phyloP scores from a whole-genome alignment of 2,329 filamentous ascomycete genomes.

The Chrysoporthe austroafricana region DNA sequence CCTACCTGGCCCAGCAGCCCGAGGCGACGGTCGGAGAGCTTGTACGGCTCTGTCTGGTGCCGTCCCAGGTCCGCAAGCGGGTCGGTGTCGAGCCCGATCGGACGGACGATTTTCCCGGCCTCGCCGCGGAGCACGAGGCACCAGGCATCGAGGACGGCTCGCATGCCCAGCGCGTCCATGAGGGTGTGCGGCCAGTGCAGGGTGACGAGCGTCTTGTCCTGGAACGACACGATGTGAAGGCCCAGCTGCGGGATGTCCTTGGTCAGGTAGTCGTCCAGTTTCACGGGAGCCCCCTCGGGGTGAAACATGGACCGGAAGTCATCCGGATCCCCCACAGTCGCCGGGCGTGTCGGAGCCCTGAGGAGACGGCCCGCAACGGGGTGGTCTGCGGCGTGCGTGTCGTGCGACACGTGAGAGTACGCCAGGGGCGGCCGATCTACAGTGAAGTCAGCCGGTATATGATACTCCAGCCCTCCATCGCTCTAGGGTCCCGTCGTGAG shows the following conservation, averaged over 20 bases:
- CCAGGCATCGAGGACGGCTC: slow-evolving; percentile 45
- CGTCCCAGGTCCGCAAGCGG: slow-evolving; percentile 34
- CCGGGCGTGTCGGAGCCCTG: slow-evolving; percentile 30
- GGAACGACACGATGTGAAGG: slow-evolving; percentile 47
- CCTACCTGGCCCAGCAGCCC: slow-evolving; percentile 32
- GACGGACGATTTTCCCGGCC: slow-evolving; percentile 38
- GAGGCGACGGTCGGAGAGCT: slow-evolving; percentile 30
- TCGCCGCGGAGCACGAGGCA: slow-evolving; percentile 40
- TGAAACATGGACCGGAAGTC: slow-evolving; percentile 32
- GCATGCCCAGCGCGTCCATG: slow-evolving; percentile 45
- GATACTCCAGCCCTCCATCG: slow-evolving; percentile 44
- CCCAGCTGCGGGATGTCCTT: slow-evolving; percentile 45
- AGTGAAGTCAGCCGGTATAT: slow-evolving; percentile 43
- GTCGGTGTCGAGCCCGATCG: slow-evolving; percentile 35
- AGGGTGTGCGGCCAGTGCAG: slow-evolving; percentile 46
- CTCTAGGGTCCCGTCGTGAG: slow-evolving; percentile 8
- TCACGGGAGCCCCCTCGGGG: slow-evolving; percentile 31
- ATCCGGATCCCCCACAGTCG: slow-evolving; percentile 34
- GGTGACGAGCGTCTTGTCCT: slow-evolving; percentile 45
- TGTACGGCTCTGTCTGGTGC: slow-evolving; percentile 33
- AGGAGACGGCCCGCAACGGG: slow-evolving; percentile 40
- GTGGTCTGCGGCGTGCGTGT: slow-evolving; percentile 40
- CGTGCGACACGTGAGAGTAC: slow-evolving; percentile 39
- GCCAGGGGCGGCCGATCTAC: slow-evolving; percentile 40
- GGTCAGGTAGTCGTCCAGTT: slow-evolving; percentile 42